Base-by-base conservation (phyloP, 2,329 filamentous ascomycete species). In the Simplicillium sp. region DNA sequence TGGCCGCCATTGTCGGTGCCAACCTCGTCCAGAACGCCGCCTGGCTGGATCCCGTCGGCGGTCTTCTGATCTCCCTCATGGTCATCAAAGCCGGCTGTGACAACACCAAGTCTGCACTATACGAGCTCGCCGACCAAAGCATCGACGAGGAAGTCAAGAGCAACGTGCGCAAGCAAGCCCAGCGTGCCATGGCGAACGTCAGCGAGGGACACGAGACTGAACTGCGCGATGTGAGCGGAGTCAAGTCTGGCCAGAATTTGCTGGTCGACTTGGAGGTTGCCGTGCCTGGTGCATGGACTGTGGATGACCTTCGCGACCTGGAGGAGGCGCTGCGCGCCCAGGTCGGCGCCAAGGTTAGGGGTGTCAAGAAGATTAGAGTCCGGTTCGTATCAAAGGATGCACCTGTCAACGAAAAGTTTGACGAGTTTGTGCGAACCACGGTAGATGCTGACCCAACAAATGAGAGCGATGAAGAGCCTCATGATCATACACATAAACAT, bases 201-300 rank as follows among this genome's bases (percentile, higher is more conserved):
- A 59, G 60, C 39, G 66, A 73, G 38, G 68, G 75, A 37, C 65
- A 75, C 37, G 65, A 80, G 41, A 72, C 88, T 8, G 78, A 86
- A 54, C 65, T 96, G 36, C 76, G 83, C 35, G 83, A 86, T 35
- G 75, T 97, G 3, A 84, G 87, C 48, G 92, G 92, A 41, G 75
- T 95, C 63, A 98, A 98, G 65, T 92, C 87, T 3, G 92, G 92
- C 25, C 92, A 96, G 61, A 98, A 96, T 65, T 96, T 94, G 58
- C 71, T 97, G 25, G 81, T 97, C 51, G 92, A 97, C 52, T 61
- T 98, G 7, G 89, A 95, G 59, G 65, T 97, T 46, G 84, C 78
- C 2, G 85, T 94, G 13, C 87, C 90, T 0, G 75, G 72, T 16
- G 66, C 68, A 29, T 94, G 85, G 84, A 84, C 84, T 0, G 68